phyloP scores from a whole-genome alignment of 768 basidiomycete species.

The Termitomyces bulborhizus region DNA sequence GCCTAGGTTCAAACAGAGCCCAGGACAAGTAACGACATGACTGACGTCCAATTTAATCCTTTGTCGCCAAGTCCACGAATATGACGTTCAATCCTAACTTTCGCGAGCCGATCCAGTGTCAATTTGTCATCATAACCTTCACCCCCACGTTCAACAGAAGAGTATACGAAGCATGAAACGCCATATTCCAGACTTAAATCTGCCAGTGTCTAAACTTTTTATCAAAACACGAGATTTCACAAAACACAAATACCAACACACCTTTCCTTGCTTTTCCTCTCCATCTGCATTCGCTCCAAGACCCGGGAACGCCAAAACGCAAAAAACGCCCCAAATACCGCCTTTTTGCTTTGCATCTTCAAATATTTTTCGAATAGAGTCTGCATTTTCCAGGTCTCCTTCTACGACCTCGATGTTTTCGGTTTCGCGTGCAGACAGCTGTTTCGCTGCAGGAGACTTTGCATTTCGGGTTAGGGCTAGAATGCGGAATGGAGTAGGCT shows the following conservation, averaged over 20 bases:
- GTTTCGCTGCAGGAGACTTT: constrained; percentile 20
- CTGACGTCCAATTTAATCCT: constrained; percentile 33
- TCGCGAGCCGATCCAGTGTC: constrained; percentile 23
- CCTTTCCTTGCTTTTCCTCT: constrained; percentile 35
- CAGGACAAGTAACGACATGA: not conserved
- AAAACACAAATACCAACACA: constrained; percentile 10
- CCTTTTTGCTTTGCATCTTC: constrained; percentile 23
- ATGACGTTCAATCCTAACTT: constrained; percentile 31
- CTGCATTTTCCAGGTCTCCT: constrained; percentile 26
- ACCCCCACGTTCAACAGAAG: constrained; percentile 31
- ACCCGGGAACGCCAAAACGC: constrained; percentile 32
- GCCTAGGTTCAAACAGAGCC: not conserved
- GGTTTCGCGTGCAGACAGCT: constrained; percentile 14
- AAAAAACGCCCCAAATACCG: constrained; percentile 33
- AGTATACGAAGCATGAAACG: constrained; percentile 29
- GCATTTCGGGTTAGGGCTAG: constrained; percentile 30
- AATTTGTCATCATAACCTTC: constrained; percentile 26
- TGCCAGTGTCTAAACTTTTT: constrained; percentile 21
- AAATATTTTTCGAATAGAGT: constrained; percentile 26
- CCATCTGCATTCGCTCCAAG: constrained; percentile 32
- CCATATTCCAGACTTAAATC: constrained; percentile 30
- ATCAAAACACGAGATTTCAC: not conserved
- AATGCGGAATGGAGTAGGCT: constrained; percentile 21
- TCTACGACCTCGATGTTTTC: constrained; percentile 25
- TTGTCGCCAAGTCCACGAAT: constrained; percentile 22